Conservation (phyloP, 495 filamentous ascomycete genomes). For the Hypoxylon trugodes region DNA sequence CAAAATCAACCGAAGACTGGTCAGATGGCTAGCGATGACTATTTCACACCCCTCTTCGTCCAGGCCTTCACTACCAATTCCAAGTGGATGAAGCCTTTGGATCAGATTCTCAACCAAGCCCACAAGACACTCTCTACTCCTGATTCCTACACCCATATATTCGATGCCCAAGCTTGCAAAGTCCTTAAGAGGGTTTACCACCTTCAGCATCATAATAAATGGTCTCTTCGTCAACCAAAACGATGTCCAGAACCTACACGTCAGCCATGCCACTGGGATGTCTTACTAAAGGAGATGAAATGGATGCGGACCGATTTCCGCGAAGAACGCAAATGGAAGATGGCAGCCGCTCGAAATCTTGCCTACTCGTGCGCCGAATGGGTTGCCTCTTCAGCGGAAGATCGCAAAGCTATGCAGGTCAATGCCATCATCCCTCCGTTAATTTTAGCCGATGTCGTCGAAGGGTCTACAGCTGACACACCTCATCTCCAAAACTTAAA, state of each 20-base stretch:
- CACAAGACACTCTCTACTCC: constrained; percentile 83
- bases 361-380: constrained; percentile 85
- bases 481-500: constrained; percentile 35
- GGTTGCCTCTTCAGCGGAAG: constrained; percentile 67
- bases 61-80: constrained; percentile 68
- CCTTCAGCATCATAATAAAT: constrained; percentile 85
- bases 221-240: constrained; percentile 88
- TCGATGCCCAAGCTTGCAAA: constrained; percentile 84
- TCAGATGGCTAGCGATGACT: constrained; percentile 66
- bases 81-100: constrained; percentile 68
- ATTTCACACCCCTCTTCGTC: constrained; percentile 83
- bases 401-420: constrained; percentile 72
- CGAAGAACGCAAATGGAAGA: constrained; percentile 94
- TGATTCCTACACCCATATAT: constrained; percentile 76
- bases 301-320: constrained; percentile 97
- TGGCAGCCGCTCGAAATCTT: constrained; percentile 75
- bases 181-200: constrained; percentile 86
- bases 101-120: constrained; percentile 73
- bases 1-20: constrained; percentile 48
- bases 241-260: constrained; percentile 79
- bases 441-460: constrained; percentile 33
- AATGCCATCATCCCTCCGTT: constrained; percentile 57
- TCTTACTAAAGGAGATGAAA: constrained; percentile 88
- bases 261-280: constrained; percentile 80
- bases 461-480: constrained; percentile 41